Evolutionary conservation across 2,329 filamentous ascomycete genomes (phyloP).

Genomic region (Zymoseptoria brevis): DNA sequence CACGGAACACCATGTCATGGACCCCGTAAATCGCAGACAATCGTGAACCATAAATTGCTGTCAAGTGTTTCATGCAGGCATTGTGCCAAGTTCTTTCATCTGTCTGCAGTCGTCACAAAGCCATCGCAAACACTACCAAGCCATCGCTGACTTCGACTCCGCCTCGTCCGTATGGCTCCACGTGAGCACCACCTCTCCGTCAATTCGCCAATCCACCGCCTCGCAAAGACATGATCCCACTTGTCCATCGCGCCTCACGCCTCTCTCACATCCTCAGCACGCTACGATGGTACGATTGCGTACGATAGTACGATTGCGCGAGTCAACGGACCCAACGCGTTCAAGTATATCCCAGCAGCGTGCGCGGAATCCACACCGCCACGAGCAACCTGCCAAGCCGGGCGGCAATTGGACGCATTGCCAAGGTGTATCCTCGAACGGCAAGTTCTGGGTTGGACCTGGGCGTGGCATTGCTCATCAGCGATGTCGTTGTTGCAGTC

Average conservation of each 20-base stretch:
- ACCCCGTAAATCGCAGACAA: not conserved
- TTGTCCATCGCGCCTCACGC: no score
- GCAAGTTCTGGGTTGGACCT: not conserved
- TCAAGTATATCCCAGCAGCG: no score
- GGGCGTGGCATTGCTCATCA: not conserved
- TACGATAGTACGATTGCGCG: no score
- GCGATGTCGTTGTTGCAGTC: no score
- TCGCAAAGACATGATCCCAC: no score
- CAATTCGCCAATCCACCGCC: not conserved
- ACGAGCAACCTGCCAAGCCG: not conserved
- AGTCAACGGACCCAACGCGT: no score
- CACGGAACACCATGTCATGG: not conserved
- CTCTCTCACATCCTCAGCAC: no score
- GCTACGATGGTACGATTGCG: no score
- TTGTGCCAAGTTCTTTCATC: not conserved
- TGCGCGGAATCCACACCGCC: no score
- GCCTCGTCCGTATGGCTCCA: not conserved
- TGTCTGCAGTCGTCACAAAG: not conserved
- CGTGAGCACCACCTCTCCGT: not conserved
- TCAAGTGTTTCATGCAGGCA: not conserved
- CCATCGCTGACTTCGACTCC: not conserved
- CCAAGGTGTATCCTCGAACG: not conserved
- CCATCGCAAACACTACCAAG: not conserved
- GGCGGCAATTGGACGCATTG: not conserved
- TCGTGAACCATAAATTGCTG: not conserved